Evolutionary conservation across 805 yeast genomes (phyloP), one percentile per base, ranked within the genome.

Genomic region (Saturnispora serradocipensis): DNA sequence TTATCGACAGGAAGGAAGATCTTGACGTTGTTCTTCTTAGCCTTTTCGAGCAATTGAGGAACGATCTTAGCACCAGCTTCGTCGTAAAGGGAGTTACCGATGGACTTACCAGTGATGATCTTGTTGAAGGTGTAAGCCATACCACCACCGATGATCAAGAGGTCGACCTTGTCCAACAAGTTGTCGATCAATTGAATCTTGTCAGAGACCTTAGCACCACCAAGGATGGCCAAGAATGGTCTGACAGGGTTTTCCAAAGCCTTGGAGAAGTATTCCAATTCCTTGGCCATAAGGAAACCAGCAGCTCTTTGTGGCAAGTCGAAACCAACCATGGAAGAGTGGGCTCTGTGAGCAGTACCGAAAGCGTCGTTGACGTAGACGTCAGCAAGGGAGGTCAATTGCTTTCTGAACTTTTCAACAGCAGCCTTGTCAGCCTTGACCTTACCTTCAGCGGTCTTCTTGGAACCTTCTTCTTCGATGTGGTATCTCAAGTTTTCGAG

Each of bases 271-370:
- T 86, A 93, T 69, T 84, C 83, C 72, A 93, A 84, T 77, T 93
- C 99, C 81, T 93, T 93, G 70, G 90, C 84, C 87, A 93, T 85
- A 66, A 93, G 78, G 96, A 91, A 95, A 72, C 99, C 99, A 60
- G 97, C 86, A 65, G 98, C 99, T 76, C 93, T 86, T 76, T 88
- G 90, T 58, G 95, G 90, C 65, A 88, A 80, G 63, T 91, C 90
- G 64, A 93, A 79, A 68, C 99, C 99, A 66, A 93, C 99, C 90
- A 93, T 91, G 46, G 99, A 93, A 51, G 97, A 89, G 80, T 93
- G 99, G 58, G 99, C 99, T 80, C 99, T 88, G 86, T 93, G 99
- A 53, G 98, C 97, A 58, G 99, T 93, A 72, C 99, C 99, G 67
- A 93, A 93, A 54, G 97, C 98, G 72, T 93, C 99, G 76, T 93